Base-by-base conservation (phyloP, 2,329 filamentous ascomycete genomes). In the Exophiala calicioides region DNA sequence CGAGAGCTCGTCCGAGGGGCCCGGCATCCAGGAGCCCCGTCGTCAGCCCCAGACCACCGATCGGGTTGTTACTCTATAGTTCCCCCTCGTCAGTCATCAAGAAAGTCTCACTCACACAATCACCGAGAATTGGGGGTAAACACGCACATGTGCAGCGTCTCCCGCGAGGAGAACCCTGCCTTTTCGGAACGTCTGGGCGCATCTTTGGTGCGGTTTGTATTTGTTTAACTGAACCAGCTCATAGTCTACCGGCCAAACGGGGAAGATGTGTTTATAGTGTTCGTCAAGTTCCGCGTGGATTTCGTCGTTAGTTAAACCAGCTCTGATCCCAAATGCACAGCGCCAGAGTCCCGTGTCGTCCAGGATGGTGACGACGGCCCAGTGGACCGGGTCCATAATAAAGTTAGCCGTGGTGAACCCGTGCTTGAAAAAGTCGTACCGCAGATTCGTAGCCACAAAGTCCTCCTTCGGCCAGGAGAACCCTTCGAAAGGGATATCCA, bases 251-350 rank as follows among this genome's bases (percentile, higher is more conserved):
- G 23, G 57, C 41, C 54, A 47, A 9, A 44, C 44, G 15, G 60
- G 57, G 2, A 61, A 45, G 5, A 65, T 57, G 2, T 44, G 47
- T 3, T 44, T 41, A 4, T 52, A 46, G 18, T 51, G 52, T 29
- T 54, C 43, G 30, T 51, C 44, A 8, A 54, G 20, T 23, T 54
- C 52, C 3, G 50, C 47, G 5, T 40, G 15, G n/a, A 69, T 65
- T 12, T 68, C 61, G 2, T 57, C 52, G 24, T 50, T 52, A 3
- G 57, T 62, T 10, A 63, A 42, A 1, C 58, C 61, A 0, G 54
- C 50, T 2, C 65, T 56, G 10, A 68, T 65, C 4, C 70, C 69
- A 37, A 70, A 72, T 4, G 63, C 66, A 1, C 71, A 65, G 18
- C 70, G 59, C 70, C 70, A 73, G 3, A 72, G 47, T 0, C 65